A percentile compares a stretch with the other conserved stretches of the same genome.
These are phyloP conservation scores for Neurospora sp. DNA, from an alignment of 495 filamentous ascomycete genomes.

Conservation along the genomic window DNA sequence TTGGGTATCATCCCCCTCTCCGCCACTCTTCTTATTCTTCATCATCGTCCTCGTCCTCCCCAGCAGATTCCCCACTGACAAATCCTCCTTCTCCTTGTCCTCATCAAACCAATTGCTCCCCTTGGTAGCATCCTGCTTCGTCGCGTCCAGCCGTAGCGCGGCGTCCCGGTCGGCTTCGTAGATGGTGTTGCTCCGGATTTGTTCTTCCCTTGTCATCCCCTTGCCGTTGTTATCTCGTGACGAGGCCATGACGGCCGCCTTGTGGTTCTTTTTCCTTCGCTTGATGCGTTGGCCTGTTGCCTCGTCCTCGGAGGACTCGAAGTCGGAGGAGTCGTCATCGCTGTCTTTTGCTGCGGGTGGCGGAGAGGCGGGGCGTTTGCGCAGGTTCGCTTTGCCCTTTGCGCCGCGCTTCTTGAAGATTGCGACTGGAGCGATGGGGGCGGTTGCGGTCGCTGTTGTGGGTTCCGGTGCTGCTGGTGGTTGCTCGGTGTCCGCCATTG, in stretches of 20 bases:
- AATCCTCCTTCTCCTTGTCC: conserved; percentile 25
- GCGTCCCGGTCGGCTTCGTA: conserved; percentile 50
- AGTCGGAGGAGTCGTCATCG: conserved; percentile 44
- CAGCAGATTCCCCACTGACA: conserved; percentile 52
- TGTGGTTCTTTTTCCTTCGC: conserved; percentile 55
- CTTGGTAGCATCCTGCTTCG: conserved; percentile 81
- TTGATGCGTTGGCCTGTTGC: conserved; percentile 59
- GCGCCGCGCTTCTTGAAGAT: conserved; percentile 81
- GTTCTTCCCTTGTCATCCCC: conserved; percentile 20
- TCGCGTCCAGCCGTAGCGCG: conserved; percentile 50
- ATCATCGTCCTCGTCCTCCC: conserved; percentile 46
- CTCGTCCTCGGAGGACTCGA: conserved; percentile 70
- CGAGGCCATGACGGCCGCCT: conserved; percentile 42
- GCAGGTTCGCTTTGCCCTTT: conserved; percentile 65
- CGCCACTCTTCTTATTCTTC: neutral
- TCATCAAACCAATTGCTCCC: conserved; percentile 86
- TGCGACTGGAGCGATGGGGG: conserved; percentile 38
- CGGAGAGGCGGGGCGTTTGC: conserved; percentile 77
- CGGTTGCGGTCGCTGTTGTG: conserved; percentile 2
- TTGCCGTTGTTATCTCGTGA: conserved; percentile 33
- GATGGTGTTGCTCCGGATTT: conserved; percentile 33
- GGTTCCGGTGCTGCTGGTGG: conserved; percentile 13
- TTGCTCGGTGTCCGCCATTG: conserved; percentile 16
- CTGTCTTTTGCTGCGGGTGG: conserved; percentile 53
- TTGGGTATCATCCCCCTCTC: neutral